Percentiles rank a stretch among this genome's conserved stretches.
phyloP scores from a whole-genome alignment of 805 yeast species.

The Candida chauliodis region DNA sequence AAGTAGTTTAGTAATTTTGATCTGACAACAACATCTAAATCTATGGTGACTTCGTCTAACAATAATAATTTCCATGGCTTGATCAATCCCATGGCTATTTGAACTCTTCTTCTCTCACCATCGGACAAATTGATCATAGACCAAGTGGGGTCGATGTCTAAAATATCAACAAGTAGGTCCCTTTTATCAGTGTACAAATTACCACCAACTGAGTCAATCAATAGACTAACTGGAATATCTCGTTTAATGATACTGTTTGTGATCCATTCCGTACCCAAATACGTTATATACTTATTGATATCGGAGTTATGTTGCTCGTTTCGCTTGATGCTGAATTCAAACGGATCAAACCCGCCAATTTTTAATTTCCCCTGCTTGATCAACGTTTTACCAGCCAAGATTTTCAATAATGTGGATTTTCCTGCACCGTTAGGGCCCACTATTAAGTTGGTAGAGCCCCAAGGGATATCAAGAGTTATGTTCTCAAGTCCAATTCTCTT shows the following conservation, averaged over 20 bases:
- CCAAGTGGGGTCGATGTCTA: conserved; percentile 89
- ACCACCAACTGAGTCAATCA: conserved; percentile 78
- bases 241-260: conserved; percentile 83
- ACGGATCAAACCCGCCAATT: conserved; percentile 88
- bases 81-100: conserved; percentile 86
- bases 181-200: conserved; percentile 65
- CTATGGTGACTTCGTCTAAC: conserved; percentile 97
- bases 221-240: conserved; percentile 81
- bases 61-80: conserved; percentile 86
- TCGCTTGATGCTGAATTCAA: conserved; percentile 52
- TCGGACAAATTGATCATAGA: conserved; percentile 89
- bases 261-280: conserved; percentile 98
- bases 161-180: conserved; percentile 65
- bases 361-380: conserved; percentile 66
- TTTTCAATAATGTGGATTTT: conserved; percentile 79
- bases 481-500: conserved; percentile 64
- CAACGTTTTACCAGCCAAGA: conserved; percentile 88
- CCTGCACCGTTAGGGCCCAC: conserved; percentile 98
- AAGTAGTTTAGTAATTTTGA: conserved; percentile 68
- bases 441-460: conserved; percentile 72
- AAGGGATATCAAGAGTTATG: conserved; percentile 57
- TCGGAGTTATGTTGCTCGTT: conserved; percentile 41
- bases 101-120: conserved; percentile 94
- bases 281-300: conserved; percentile 57
- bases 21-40: conserved; percentile 89